These are phyloP conservation scores for Poa annua DNA, from an alignment of 176 grass and related monocot species.

Conservation along the genomic window DNA sequence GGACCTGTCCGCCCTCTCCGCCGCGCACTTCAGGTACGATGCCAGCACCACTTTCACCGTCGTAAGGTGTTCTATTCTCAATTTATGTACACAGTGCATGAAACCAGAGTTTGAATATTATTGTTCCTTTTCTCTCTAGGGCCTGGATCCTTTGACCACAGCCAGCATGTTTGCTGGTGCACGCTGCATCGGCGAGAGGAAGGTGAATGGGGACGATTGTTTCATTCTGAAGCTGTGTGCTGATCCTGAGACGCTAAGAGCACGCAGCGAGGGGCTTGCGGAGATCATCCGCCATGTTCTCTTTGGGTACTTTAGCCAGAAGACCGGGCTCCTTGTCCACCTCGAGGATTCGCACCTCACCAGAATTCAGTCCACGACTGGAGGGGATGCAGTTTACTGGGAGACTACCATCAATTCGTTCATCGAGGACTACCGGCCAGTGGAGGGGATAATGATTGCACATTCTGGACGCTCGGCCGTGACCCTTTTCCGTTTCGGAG, in stretches of 20 bases:
- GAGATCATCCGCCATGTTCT: constrained; percentile 88
- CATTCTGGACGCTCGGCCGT: constrained; percentile 72
- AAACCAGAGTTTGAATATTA: constrained; percentile 4
- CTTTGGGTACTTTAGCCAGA: constrained; percentile 90
- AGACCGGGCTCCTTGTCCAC: constrained; percentile 71
- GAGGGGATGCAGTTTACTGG: constrained; percentile 87
- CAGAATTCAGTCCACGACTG: constrained; percentile 71
- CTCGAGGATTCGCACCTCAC: constrained; percentile 84
- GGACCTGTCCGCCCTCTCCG: constrained; percentile 85
- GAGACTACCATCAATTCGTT: constrained; percentile 82
- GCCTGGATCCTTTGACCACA: constrained; percentile 75
- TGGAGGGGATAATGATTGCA: constrained; percentile 78
- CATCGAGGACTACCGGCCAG: constrained; percentile 75
- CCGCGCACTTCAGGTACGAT: constrained; percentile 68
- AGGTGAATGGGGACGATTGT: constrained; percentile 84
- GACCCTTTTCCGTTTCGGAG: constrained; percentile 79
- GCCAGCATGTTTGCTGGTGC: constrained; percentile 80
- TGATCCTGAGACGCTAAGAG: constrained; percentile 74
- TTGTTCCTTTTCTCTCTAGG: constrained; percentile 50
- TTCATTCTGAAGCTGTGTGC: constrained; percentile 86
- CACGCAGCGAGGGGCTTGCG: constrained; percentile 71
- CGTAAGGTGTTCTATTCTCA: not conserved
- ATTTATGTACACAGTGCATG: not conserved
- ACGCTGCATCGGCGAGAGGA: constrained; percentile 80
- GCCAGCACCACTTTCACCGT: not conserved